Percentiles rank a stretch among this genome's conserved stretches.
Evolutionary conservation across 2,329 filamentous ascomycete species (phyloP).

Genomic region (Alternaria metachromatica): DNA sequence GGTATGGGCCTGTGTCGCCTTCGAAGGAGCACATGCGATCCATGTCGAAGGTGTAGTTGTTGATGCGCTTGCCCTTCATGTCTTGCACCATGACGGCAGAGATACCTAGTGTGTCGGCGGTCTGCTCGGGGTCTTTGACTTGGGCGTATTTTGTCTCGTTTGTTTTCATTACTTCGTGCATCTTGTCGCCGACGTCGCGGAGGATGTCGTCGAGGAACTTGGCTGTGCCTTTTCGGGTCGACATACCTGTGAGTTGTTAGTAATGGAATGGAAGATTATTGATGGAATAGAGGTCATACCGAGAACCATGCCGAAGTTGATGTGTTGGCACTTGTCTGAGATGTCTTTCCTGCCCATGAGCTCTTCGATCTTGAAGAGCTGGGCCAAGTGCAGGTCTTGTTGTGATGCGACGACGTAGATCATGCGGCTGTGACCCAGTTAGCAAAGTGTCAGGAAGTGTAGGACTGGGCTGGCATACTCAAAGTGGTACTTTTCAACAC

Average conservation of each 20-base stretch:
- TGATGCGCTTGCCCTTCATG: conserved; percentile 88
- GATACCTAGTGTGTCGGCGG: conserved; percentile 89
- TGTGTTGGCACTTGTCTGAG: conserved; percentile 65
- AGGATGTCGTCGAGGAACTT: conserved; percentile 59
- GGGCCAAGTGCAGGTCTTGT: conserved; percentile 69
- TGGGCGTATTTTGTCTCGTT: conserved; percentile 91
- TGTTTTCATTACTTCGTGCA: conserved; percentile 96
- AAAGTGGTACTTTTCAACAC: conserved; percentile 66
- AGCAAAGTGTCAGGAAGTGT: background rate
- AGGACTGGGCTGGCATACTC: conserved; percentile 48
- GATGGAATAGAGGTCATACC: conserved; percentile 51
- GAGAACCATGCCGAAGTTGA: conserved; percentile 71
- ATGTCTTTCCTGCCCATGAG: conserved; percentile 67
- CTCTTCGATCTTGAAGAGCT: conserved; percentile 70
- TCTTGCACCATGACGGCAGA: conserved; percentile 98
- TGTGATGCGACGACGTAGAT: conserved; percentile 71
- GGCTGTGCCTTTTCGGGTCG: conserved; percentile 67
- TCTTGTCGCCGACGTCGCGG: conserved; percentile 78
- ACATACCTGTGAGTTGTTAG: conserved; percentile 55
- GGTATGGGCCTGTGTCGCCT: conserved; percentile 83
- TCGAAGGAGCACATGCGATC: conserved; percentile 84
- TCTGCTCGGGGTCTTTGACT: conserved; percentile 80
- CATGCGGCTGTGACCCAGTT: conserved; percentile 57
- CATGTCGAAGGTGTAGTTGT: conserved; percentile 77
- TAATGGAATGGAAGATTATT: too few species aligned